phyloP scores from a whole-genome alignment of 1,139 yeast species.

The Pichia sp. region DNA sequence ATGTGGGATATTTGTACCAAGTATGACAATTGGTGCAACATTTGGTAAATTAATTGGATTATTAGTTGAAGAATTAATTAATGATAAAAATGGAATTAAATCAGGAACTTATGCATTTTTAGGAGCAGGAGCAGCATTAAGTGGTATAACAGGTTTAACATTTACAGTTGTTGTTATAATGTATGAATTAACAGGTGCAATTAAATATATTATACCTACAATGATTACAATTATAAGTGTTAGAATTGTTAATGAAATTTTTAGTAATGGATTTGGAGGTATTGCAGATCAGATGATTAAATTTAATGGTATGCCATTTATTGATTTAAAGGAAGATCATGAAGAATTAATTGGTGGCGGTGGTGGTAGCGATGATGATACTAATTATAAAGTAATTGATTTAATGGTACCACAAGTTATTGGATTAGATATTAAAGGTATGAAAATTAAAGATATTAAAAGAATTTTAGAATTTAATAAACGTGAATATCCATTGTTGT shows the following conservation, averaged over 20 bases:
- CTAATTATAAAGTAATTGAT: constrained; percentile 38
- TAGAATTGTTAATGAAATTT: constrained; percentile 63
- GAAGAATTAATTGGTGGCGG: constrained; percentile 14
- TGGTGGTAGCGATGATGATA: too few species aligned
- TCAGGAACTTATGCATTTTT: constrained; percentile 93
- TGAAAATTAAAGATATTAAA: constrained; percentile 2
- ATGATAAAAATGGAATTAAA: constrained; percentile 39
- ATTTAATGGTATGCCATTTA: constrained; percentile 81
- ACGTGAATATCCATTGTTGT: constrained; percentile 11
- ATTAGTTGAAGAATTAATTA: constrained; percentile 41
- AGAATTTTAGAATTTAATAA: constrained; percentile 4
- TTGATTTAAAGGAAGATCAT: constrained; percentile 68
- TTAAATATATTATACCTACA: constrained; percentile 82
- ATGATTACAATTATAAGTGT: constrained; percentile 96
- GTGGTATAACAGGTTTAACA: constrained; percentile 89
- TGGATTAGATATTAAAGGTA: constrained; percentile 30
- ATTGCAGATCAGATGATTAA: constrained; percentile 93
- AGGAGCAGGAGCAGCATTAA: constrained; percentile 95
- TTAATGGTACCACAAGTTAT: constrained; percentile 61
- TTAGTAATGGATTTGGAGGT: constrained; percentile 69
- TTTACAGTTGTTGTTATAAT: constrained; percentile 90
- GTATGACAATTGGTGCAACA: constrained; percentile 94
- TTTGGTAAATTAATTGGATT: constrained; percentile 85
- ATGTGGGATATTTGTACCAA: constrained; percentile 93
- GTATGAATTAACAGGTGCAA: constrained; percentile 94